Conservation (phyloP, 2,329 filamentous ascomycete genomes). For the Emmonsia crescens region DNA sequence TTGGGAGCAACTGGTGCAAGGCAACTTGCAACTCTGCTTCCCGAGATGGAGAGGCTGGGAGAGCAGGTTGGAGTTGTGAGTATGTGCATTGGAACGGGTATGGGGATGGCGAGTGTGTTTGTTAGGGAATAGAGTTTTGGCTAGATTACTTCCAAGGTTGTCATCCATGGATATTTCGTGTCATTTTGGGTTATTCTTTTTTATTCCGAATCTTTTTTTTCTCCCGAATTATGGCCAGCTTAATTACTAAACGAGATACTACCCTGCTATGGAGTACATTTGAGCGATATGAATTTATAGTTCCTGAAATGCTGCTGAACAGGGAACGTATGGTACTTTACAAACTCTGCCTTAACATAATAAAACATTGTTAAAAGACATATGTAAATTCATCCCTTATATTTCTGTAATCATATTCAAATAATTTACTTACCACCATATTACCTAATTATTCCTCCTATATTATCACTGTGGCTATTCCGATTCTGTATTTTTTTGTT, state of each 20-base stretch:
- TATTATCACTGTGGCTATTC: too few relatives aligned
- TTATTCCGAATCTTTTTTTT: neutral
- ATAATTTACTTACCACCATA: neutral
- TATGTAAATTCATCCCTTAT: neutral
- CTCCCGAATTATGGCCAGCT: neutral
- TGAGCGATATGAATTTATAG: neutral
- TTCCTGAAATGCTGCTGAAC: neutral
- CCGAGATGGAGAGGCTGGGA: constrained; percentile 54
- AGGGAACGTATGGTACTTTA: neutral
- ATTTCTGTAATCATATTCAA: neutral
- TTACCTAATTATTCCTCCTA: neutral
- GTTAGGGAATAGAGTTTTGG: constrained; percentile 44
- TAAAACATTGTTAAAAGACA: neutral
- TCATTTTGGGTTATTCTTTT: neutral
- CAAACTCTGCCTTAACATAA: neutral
- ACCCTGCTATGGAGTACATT: too few relatives aligned
- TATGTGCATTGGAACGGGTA: constrained; percentile 82
- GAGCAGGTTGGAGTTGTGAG: constrained; percentile 74
- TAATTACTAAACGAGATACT: neutral
- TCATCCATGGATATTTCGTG: too few relatives aligned
- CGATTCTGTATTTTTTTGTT: neutral
- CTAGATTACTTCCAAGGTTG: too few relatives aligned
- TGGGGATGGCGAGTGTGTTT: constrained; percentile 62
- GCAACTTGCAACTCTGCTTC: constrained; percentile 64
- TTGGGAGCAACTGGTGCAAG: constrained; percentile 79